Base-by-base conservation (phyloP, 2,329 filamentous ascomycete genomes). In the Talaromyces sp. region DNA sequence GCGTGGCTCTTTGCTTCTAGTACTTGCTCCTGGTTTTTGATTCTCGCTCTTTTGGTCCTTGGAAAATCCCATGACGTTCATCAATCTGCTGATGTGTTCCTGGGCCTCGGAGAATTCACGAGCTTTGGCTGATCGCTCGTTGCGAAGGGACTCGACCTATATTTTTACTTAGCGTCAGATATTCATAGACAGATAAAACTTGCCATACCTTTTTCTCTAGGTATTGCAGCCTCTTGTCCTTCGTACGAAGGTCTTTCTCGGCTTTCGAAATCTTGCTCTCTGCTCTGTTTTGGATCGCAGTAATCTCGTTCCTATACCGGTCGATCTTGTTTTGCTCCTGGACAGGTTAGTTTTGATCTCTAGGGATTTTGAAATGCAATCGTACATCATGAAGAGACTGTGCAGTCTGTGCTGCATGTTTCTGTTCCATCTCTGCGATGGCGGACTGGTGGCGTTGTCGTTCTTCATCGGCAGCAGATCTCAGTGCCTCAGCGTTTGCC, bases 61-160 rank as follows among this genome's bases (percentile, higher is more conserved):
- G 6, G 70, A 68, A 57, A 75, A 74, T 1, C 72, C 73, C 73
- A 76, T 76, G 1, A 77, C 73, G 17, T 65, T 67, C 74, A 77
- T 77, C 4, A 76, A 61, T 13, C 72, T 70, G 15, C 70, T 66
- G 25, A 76, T 76, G 53, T 76, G 72, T 58, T 76, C 72, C 57
- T 76, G 75, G 1, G 74, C 74, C 60, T 76, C 73, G 1, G 71
- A 73, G 39, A 76, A 76, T 59, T 77, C 74, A 10, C 72, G 70
- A 22, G 73, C 72, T 63, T 76, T 77, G 10, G 70, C 66, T 22
- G 72, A 69, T 44, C 73, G 68, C 56, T 76, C 73, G 42, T 73
- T 69, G 15, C 70, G 71, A 42, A 76, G 65, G 28, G 69, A 68
- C 65, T 75, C 73, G 13, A 75, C 63, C 74, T 76, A 22, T 44